Evolutionary conservation across 176 grass and related monocot species (phyloP), one percentile per base, ranked within the genome.

Genomic region (Triticum urartu): DNA sequence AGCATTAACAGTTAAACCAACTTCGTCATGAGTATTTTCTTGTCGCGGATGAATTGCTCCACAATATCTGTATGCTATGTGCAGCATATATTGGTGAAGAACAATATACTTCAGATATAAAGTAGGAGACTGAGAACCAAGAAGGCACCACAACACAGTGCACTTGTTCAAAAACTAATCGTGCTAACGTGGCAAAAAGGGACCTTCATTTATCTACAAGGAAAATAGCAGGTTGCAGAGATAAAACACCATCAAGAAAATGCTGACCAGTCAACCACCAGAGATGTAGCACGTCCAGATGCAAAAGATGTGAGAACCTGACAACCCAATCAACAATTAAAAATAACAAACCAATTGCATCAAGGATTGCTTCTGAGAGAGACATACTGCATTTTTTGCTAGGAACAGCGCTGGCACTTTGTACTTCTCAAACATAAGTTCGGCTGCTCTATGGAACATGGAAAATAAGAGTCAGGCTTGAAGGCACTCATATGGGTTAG

Each of bases 271-370:
- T 99, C 97, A 87, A 99, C 94, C 73, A 99, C 97, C 82, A 99
- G 87, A 36, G 97, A 96, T 60, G 94, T 99, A 84, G 97, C 94
- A 59, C 97, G 92, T 63, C 97, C 97, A 91, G 94, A 99, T 9
- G 97, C 94, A 93, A 99, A 99, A 86, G 97, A 99, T 76, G 97
- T 99, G 87, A 99, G 94, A 50, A 99, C 97, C 97, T 99, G 83
- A 79, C 58, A 85, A 72, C 61, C 82, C 33, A 85, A 72, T 78
- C 6, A 70, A 62, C 75, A 86, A 87, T 77, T 48, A 84, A 81
- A 83, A 47, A 86, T 43, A 89, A 80, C 14, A 64, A 91, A 88
- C 34, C 73, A 35, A 78, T 22, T 75, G n/a, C 36, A 59, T 67
- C 13, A 92, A 79, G 33, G 21, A 72, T 83, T 40, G 26, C 43